Base-by-base conservation (phyloP, 2,329 filamentous ascomycete species). In the Remersonia thermophila region DNA sequence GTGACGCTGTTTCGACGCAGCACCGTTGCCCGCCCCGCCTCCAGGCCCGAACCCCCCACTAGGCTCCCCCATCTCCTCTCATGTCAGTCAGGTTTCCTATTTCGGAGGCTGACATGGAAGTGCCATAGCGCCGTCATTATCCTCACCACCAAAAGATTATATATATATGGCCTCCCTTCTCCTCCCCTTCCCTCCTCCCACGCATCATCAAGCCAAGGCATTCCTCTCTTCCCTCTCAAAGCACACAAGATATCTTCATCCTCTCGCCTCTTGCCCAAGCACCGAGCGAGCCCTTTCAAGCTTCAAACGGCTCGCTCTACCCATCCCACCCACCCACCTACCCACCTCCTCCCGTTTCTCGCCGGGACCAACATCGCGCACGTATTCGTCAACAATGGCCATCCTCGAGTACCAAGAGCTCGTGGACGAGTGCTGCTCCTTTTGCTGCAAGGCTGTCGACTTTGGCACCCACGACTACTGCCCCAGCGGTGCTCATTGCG, bases 391-490 rank as follows among this genome's bases (percentile, higher is more conserved):
- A 56, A 42, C 44, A n/a, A 68, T 68, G 65, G 55, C 56, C 48
- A 50, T 59, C 54, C 57, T 59, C 47, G 61, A 62, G 37, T 51
- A 55, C 44, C 52, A 61, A 42, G 58, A 59, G 38, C 62, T 66
- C 38, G 60, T 68, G 55, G 59, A 65, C 55, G 49, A 59, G 46
- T 70, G 66, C 62, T 70, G 66, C 57, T 59, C 60, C 17, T 66
- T 61, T 46, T 70, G 66, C 55, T 70, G 66, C 57, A 65, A 63
- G 47, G 62, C 62, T 25, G 58, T 62, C 36, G 63, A 69, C 48
- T 63, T 63, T 37, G 65, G 65, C 42, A 62, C 62, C 32, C 66
- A 70, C 48, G 66, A 70, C 45, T 64, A 62, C 49, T 70, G 66
- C 52, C 56, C 56, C 7, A 60, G 53, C 36, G 51, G 49, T 44